Base-by-base conservation (phyloP, 2,329 filamentous ascomycete species). In the Talaromyces sp. region DNA sequence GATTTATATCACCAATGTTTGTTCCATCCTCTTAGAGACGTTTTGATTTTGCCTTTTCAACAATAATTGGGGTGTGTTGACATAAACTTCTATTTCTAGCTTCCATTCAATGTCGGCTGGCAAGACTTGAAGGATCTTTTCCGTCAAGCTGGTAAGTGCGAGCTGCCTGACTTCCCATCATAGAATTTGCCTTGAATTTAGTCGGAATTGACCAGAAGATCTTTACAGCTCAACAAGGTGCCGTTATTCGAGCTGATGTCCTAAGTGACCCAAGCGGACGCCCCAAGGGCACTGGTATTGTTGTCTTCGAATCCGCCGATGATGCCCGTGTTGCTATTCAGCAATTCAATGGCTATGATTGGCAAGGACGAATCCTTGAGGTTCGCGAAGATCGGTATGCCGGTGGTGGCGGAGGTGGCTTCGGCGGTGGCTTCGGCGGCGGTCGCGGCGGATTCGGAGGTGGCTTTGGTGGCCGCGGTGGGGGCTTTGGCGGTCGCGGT, bases 91-190 rank as follows among this genome's bases (percentile, higher is more conserved):
- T 56, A 36, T 47, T 69, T 72, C 49, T 81, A 99, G 95, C 91
- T 99, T 72, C 95, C 95, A 22, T 99, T 93, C 83, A 96, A 92
- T 70, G 92, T 96, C 73, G 95, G 95, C 77, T 99, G 95, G 95
- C 95, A 99, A 82, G 95, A 99, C 80, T 83, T 99, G 72, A 99
- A 99, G 83, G 95, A 99, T 80, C 86, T 99, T 71, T 99, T 99
- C 86, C 91, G 95, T 76, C 93, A 97, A 86, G 93, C 95, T 82
- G 92, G 93, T 97, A 85, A 86, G 92, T 85, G 60, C 68, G 64
- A 66, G 70, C 64, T 63, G 49, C 67, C 43, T 40, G 27, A 47
- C 45, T 53, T 51, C 40, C n/a, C 27, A 6, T 22, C 19, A 11
- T 25, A 47, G 36, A 17, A 29, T 40, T 5, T 45, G 13, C 27